These are phyloP conservation scores for Stachybotrys elegans DNA, from an alignment of 2,329 filamentous ascomycete species.

Conservation along the genomic window DNA sequence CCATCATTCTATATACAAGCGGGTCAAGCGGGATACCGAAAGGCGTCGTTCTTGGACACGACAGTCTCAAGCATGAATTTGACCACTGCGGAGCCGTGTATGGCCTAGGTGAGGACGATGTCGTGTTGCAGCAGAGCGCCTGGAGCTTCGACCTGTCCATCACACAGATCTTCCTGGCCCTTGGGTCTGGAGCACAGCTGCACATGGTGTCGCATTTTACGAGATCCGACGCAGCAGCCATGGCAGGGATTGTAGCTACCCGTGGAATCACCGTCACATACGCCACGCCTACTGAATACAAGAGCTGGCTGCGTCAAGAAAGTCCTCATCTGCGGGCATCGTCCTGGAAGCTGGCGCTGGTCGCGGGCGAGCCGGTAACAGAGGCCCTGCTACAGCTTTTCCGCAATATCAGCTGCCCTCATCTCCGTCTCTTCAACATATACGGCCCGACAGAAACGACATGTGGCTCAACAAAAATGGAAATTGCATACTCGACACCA, in stretches of 20 bases:
- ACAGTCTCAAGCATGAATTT: not conserved
- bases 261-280: not conserved
- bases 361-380: not conserved
- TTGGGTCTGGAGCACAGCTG: conserved; percentile 3
- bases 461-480: not conserved
- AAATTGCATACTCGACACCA: not conserved
- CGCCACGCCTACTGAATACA: conserved; percentile 7
- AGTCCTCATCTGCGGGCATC: not conserved
- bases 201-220: not conserved
- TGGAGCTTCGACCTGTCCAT: conserved; percentile 3
- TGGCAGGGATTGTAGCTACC: not conserved
- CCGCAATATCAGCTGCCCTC: not conserved
- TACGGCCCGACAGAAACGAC: not conserved
- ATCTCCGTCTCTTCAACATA: not conserved
- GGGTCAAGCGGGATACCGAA: not conserved
- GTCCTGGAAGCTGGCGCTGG: not conserved
- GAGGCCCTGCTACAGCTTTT: not conserved
- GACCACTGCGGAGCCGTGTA: not conserved
- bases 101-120: not conserved
- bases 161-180: not conserved
- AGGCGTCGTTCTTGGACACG: not conserved
- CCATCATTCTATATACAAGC: not conserved
- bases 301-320: conserved; percentile 2
- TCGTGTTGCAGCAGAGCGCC: conserved; percentile 1
- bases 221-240: conserved; percentile 1